A percentile compares a stretch with the other conserved stretches of the same genome.
These are phyloP conservation scores for Musa balbisiana DNA, from an alignment of 202 grass and related monocot species.

Conservation along the genomic window DNA sequence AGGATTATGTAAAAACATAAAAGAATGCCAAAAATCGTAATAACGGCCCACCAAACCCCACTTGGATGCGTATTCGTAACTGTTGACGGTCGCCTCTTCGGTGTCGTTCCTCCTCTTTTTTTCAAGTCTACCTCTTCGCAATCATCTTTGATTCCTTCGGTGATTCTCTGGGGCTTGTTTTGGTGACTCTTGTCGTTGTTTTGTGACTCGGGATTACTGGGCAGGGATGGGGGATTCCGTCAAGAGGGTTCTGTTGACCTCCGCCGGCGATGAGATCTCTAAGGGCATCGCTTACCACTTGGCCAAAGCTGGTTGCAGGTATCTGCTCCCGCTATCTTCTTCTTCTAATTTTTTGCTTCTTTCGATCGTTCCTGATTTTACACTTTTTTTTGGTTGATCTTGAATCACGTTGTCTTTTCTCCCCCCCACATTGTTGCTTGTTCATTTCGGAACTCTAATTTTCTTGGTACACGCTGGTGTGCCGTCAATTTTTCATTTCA, in stretches of 20 bases:
- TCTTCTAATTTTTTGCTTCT: neutral
- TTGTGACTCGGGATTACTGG: neutral
- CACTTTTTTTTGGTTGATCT: neutral
- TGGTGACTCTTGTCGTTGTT: slow-evolving; percentile 21
- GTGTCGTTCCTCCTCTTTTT: too few relatives aligned
- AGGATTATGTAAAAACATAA: too few relatives aligned
- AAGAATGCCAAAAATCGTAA: too few relatives aligned
- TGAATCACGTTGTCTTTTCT: neutral
- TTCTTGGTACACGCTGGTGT: too few relatives aligned
- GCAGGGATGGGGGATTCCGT: slow-evolving; percentile 23
- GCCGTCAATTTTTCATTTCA: too few relatives aligned
- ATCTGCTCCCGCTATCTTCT: neutral
- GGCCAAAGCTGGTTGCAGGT: slow-evolving; percentile 62
- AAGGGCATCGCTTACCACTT: slow-evolving; percentile 54
- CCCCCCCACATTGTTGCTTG: too few relatives aligned
- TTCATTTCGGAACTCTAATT: too few relatives aligned
- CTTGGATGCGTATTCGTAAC: too few relatives aligned
- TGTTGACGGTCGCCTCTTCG: too few relatives aligned
- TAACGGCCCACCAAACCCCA: too few relatives aligned
- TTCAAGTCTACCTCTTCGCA: too few relatives aligned
- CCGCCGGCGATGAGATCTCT: slow-evolving; percentile 51
- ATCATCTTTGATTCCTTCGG: too few relatives aligned
- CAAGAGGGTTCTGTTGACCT: slow-evolving; percentile 63
- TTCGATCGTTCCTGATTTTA: neutral
- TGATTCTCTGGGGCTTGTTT: neutral